Base-by-base conservation (phyloP, 1,284 basidiomycete species). In the Calocybe gambosa region DNA sequence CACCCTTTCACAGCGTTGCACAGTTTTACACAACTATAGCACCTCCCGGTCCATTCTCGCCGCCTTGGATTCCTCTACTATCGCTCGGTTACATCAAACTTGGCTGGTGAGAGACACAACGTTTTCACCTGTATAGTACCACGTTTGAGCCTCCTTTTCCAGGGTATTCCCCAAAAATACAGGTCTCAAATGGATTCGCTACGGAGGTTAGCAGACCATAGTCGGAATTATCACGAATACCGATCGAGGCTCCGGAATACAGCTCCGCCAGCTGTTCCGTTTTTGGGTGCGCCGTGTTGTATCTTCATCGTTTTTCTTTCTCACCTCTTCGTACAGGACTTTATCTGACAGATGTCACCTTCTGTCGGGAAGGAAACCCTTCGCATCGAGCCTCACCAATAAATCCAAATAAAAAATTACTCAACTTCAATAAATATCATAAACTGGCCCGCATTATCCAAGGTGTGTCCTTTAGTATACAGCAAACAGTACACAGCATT, bases 361-460 rank as follows among this genome's bases (percentile, higher is more conserved):
- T 98, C 67, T 94, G 92, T 57, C 82, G 89, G 43, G 95, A 96
- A 60, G 95, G 95, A 31, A 98, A 98, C 63, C 85, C 92, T 6
- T 85, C 88, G 6, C 77, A 84, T 56, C 78, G 95, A 52, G 76
- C 84, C n/a, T 89, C 91, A 9, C 89, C 88, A 1, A 64, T 79
- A 49, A 82, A 84, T 45, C 73, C 85, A 1, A 78, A 80, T 42
- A 85, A 91, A 64, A 88, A 85, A 60, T 68, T 99, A 40, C 77
- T 98, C 63, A 99, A 99, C 67, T 94, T 96, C 63, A 95, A 94
- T 69, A 95, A 91, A 69, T 96, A 88, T 57, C 83, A 89, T 62
- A 93, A 93, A 64, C 77, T 97, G 46, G 89, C 89, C 16, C 77
- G 85, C 55, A 94, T 95, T 55, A 80, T 94, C 23, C 82, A 88